Conservation (phyloP, 2,329 filamentous ascomycete species). For the Dothideomycetidae sp. region DNA sequence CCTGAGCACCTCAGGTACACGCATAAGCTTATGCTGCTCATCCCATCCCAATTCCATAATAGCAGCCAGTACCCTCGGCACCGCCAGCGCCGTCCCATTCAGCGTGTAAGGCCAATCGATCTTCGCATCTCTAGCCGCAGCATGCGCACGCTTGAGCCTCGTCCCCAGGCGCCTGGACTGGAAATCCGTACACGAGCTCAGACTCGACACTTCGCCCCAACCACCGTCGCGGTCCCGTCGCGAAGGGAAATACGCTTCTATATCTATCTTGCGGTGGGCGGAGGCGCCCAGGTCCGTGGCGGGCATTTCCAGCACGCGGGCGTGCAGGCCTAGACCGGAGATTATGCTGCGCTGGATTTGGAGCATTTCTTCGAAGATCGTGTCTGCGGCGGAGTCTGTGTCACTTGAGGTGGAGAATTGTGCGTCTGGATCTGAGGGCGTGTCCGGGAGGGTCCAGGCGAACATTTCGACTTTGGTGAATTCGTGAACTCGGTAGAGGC, state of each 20-base stretch:
- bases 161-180: conserved; percentile 74
- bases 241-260: conserved; percentile 87
- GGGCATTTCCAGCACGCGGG: conserved; percentile 87
- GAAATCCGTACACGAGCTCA: conserved; percentile 89
- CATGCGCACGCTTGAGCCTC: conserved; percentile 38
- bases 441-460: conserved; percentile 62
- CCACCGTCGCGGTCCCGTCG: conserved; percentile 51
- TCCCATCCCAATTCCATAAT: conserved; percentile 87
- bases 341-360: conserved; percentile 78
- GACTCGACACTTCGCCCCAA: conserved; percentile 88
- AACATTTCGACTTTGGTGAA: conserved; percentile 99
- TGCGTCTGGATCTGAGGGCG: conserved; percentile 12
- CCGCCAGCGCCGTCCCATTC: conserved; percentile 86
- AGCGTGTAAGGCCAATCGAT: conserved; percentile 72
- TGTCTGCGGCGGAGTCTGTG: conserved; percentile 29
- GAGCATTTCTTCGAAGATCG: conserved; percentile 72
- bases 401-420: conserved; percentile 20
- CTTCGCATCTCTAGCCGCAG: conserved; percentile 29
- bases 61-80: conserved; percentile 78
- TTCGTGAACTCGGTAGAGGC: conserved; percentile 91
- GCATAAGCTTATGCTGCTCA: conserved; percentile 49
- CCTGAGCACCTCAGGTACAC: conserved; percentile 63
- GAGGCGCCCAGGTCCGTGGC: conserved; percentile 76
- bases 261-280: conserved; percentile 75
- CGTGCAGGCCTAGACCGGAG: conserved; percentile 60